Evolutionary conservation across 257 asterid genomes (phyloP).

Genomic region (Agastache rugosa): DNA sequence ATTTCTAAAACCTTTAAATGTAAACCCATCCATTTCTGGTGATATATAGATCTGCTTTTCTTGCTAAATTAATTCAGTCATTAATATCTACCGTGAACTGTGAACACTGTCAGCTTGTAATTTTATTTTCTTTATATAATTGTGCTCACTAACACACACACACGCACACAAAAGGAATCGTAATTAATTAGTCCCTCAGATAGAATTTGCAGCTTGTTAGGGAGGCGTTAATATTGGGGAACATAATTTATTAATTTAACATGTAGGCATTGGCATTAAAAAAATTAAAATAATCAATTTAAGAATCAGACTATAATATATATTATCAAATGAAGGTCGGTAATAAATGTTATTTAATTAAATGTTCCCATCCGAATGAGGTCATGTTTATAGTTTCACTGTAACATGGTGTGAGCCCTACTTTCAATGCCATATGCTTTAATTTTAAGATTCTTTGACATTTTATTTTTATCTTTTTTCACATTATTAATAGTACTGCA

Average conservation of each 20-base stretch:
- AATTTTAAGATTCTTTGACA: conserved; percentile 17
- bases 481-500: not conserved
- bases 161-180: conserved; percentile 11
- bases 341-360: conserved; percentile 18
- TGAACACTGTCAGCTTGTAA: conserved; percentile 34
- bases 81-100: conserved; percentile 33
- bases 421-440: conserved; percentile 28
- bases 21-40: conserved; percentile 41
- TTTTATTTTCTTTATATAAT: conserved; percentile 13
- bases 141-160: not conserved
- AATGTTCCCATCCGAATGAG: conserved; percentile 10
- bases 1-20: conserved; percentile 34
- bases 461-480: not conserved
- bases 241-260: conserved; percentile 22
- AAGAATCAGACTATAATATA: not conserved
- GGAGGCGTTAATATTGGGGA: conserved; percentile 11
- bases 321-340: conserved; percentile 21
- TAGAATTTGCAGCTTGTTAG: conserved; percentile 34
- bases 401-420: conserved; percentile 20
- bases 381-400: conserved; percentile 23
- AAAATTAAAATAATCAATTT: not conserved
- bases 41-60: conserved; percentile 7
- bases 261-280: not conserved
- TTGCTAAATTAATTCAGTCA: conserved; percentile 33
- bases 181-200: conserved; percentile 17